phyloP scores from a whole-genome alignment of 805 yeast genomes.

The Lipomyces spencermartinsiae region DNA sequence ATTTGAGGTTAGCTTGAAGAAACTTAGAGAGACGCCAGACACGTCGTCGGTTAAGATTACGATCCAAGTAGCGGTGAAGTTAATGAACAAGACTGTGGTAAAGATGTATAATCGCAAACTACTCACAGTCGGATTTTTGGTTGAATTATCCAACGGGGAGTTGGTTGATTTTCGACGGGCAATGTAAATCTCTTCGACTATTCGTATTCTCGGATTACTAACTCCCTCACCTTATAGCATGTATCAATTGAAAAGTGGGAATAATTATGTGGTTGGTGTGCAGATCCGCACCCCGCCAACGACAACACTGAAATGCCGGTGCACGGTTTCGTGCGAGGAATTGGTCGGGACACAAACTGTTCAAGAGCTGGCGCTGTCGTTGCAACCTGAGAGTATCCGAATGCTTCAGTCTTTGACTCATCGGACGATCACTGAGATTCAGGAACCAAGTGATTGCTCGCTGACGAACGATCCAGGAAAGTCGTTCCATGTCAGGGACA shows the following conservation, averaged over 20 bases:
- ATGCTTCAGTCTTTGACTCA: slow-evolving; percentile 12
- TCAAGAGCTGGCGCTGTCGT: neutral
- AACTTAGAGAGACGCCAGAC: slow-evolving; percentile 27
- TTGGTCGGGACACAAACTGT: slow-evolving; percentile 20
- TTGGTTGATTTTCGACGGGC: slow-evolving; percentile 56
- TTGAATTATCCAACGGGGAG: slow-evolving; percentile 46
- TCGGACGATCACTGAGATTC: neutral
- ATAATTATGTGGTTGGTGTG: slow-evolving; percentile 8
- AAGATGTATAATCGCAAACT: slow-evolving; percentile 39
- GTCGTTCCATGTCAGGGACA: neutral
- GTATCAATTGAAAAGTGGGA: slow-evolving; percentile 12
- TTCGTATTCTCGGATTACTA: neutral
- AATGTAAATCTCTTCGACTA: slow-evolving; percentile 20
- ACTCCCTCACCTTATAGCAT: slow-evolving; percentile 1
- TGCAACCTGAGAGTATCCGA: slow-evolving; percentile 17
- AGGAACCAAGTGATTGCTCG: neutral
- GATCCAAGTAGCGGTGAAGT: slow-evolving; percentile 42
- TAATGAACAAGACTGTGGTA: slow-evolving; percentile 38
- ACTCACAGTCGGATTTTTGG: slow-evolving; percentile 46
- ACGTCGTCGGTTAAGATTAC: slow-evolving; percentile 25
- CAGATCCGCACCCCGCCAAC: slow-evolving; percentile 7
- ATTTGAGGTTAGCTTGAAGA: slow-evolving; percentile 41
- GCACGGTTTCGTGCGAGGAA: slow-evolving; percentile 30
- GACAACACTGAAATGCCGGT: slow-evolving; percentile 5
- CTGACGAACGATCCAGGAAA: neutral